These are phyloP conservation scores for Sisymbrium irio DNA, from an alignment of 345 rosid species.

Conservation along the genomic window DNA sequence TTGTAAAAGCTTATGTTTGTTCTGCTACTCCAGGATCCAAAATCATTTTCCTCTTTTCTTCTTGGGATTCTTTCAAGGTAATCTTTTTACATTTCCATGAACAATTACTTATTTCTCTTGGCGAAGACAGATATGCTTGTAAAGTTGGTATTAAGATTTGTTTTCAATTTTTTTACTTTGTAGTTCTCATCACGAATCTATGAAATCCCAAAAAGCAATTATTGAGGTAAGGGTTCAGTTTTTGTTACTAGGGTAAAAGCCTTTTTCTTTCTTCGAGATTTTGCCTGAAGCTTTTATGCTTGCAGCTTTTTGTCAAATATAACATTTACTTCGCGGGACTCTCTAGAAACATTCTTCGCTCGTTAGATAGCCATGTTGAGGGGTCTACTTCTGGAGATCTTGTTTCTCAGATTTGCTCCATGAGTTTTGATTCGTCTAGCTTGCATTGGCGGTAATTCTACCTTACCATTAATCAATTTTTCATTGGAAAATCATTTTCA, in stretches of 20 bases:
- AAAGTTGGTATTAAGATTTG: constrained; percentile 11
- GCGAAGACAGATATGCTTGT: constrained; percentile 1
- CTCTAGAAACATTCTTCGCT: constrained; percentile 70
- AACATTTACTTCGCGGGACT: constrained; percentile 91
- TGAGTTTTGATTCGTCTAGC: constrained; percentile 87
- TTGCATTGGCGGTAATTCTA: constrained; percentile 90
- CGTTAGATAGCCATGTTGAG: constrained; percentile 55
- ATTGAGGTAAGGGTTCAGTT: constrained; percentile 62
- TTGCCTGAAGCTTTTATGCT: constrained; percentile 17
- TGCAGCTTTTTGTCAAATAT: constrained; percentile 97
- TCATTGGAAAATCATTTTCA: background rate
- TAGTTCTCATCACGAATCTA: constrained; percentile 93
- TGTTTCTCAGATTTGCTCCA: constrained; percentile 80
- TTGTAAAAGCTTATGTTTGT: constrained; percentile 30
- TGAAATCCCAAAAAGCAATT: constrained; percentile 93
- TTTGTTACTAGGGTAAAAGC: background rate
- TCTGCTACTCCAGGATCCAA: constrained; percentile 67
- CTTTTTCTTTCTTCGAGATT: background rate
- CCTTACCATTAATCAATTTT: background rate
- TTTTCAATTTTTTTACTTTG: constrained; percentile 33
- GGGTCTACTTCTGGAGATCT: constrained; percentile 67
- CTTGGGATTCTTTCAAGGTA: constrained; percentile 92
- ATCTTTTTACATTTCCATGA: constrained; percentile 15
- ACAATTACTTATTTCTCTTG: constrained; percentile 1
- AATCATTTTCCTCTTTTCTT: constrained; percentile 74